Evolutionary conservation across 2,329 filamentous ascomycete genomes (phyloP).

Genomic region (Sporothrix dimorphospora): DNA sequence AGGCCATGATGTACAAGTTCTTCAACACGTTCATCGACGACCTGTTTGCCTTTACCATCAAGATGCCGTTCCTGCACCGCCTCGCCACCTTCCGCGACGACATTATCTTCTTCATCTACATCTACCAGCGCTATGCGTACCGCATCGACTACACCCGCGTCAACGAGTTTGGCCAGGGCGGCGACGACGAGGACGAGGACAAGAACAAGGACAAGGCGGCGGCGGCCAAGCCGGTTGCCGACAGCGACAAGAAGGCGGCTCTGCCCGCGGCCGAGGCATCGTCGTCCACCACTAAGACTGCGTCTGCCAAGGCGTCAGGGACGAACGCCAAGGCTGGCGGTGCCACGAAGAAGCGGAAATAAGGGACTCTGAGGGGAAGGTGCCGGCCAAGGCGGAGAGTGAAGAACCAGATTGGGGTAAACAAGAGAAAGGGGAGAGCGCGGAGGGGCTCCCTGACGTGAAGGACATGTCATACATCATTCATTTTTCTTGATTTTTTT

Average conservation of each 20-base stretch:
- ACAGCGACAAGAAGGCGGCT: constrained; percentile 43
- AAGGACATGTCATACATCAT: neutral
- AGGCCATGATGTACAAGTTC: constrained; percentile 98
- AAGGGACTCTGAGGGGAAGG: constrained; percentile 10
- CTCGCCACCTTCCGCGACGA: constrained; percentile 92
- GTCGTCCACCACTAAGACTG: constrained; percentile 38
- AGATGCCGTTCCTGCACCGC: constrained; percentile 94
- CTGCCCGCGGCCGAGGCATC: constrained; percentile 41
- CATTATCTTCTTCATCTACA: constrained; percentile 95
- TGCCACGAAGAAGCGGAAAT: constrained; percentile 53
- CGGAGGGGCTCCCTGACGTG: neutral
- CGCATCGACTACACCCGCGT: constrained; percentile 88
- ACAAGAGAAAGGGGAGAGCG: neutral
- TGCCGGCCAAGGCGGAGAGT: neutral
- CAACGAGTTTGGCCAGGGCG: constrained; percentile 97
- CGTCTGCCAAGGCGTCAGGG: constrained; percentile 46
- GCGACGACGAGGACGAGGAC: constrained; percentile 72
- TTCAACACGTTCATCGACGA: constrained; percentile 99
- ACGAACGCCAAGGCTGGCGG: constrained; percentile 55
- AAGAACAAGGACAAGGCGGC: no score
- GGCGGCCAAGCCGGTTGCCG: constrained; percentile 32
- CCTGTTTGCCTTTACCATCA: constrained; percentile 97
- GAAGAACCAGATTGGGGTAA: neutral
- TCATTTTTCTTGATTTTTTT: neutral
- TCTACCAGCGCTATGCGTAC: constrained; percentile 94